Evolutionary conservation across 331 rosid genomes (phyloP), one percentile per base, ranked within the genome.

Genomic region (Telfairia occidentalis): DNA sequence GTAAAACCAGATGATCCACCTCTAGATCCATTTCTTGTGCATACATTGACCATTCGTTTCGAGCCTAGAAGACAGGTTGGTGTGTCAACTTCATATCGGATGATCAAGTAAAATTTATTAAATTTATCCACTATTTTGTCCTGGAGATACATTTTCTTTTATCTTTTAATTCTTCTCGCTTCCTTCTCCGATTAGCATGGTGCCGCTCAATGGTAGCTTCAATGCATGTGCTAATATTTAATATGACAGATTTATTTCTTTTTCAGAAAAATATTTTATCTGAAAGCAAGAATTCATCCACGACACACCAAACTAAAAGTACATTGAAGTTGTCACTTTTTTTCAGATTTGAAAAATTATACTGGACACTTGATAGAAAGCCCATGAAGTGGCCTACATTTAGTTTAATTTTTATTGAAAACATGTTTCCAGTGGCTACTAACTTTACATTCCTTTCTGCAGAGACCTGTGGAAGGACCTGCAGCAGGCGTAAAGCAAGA

Each of bases 21-120:
- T 46, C 77, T 94, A 70, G 98, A 94, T 76, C 98, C 97, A 64
- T 94, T 94, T 82, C 97, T 91, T 76, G 90, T 94, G 52, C 98
- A 94, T 84, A 94, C 96, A 52, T 78, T 94, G 64, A 94, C 98
- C 34, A 88, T 94, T 82, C 97, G 96, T 77, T 94, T 94, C 52
- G 98, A 94, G 83, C 98, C 98, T 42, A 86, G 97, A 88, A 91
- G 90, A 90, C 98, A 91, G 97, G 98, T 94, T 71, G 61, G 71
- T 45, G 24, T 28, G 5, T 69, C 76, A 77, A 52, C 83, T 78
- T 29, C 8, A 7, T 38, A 34, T 43, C 16, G 16, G 26, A 75
- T 40, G 34, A 52, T 73, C 24, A 13, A 9, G 59, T 7, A 32
- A 42, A 55, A 59, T 2, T 71, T 64, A 35, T 64, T 81, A 61